A percentile compares a stretch with the other conserved stretches of the same genome.
phyloP scores from a whole-genome alignment of 2,329 filamentous ascomycete genomes.

The Xylaria arbuscula region DNA sequence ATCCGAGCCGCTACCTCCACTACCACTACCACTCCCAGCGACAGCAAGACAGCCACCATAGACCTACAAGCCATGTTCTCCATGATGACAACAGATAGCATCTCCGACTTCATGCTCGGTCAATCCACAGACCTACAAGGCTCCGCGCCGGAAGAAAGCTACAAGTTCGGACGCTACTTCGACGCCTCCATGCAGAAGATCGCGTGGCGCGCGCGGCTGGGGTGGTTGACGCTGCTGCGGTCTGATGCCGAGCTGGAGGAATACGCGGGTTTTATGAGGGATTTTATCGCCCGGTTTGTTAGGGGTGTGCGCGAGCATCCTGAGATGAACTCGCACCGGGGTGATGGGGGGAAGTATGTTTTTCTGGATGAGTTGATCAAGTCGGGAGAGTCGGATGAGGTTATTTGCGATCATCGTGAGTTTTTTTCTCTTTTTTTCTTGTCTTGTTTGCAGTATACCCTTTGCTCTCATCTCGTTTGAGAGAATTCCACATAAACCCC shows the following conservation, averaged over 20 bases:
- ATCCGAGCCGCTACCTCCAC: conserved; percentile 62
- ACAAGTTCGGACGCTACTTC: conserved; percentile 61
- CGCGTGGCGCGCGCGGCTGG: conserved; percentile 54
- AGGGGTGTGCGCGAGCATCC: conserved; percentile 52
- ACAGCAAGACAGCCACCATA: conserved; percentile 54
- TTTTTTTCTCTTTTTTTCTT: not conserved
- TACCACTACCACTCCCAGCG: no score
- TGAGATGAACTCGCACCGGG: conserved; percentile 51
- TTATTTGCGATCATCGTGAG: conserved; percentile 59
- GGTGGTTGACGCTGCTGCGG: conserved; percentile 52
- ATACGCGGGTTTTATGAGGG: conserved; percentile 55
- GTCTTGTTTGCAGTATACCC: not conserved
- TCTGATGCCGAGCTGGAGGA: conserved; percentile 54
- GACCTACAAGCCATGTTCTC: conserved; percentile 74
- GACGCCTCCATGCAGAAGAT: conserved; percentile 58
- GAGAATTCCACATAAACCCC: no score
- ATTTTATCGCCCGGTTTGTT: conserved; percentile 58
- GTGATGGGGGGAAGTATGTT: conserved; percentile 58
- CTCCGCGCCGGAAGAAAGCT: conserved; percentile 51
- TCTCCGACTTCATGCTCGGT: conserved; percentile 72
- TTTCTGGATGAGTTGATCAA: conserved; percentile 68
- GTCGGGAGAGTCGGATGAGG: conserved; percentile 56
- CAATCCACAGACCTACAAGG: conserved; percentile 56
- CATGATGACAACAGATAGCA: conserved; percentile 72
- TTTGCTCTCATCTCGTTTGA: no score